Evolutionary conservation across 140 eudicot genomes (phyloP).

Genomic region (Erigeron philadelphicus): DNA sequence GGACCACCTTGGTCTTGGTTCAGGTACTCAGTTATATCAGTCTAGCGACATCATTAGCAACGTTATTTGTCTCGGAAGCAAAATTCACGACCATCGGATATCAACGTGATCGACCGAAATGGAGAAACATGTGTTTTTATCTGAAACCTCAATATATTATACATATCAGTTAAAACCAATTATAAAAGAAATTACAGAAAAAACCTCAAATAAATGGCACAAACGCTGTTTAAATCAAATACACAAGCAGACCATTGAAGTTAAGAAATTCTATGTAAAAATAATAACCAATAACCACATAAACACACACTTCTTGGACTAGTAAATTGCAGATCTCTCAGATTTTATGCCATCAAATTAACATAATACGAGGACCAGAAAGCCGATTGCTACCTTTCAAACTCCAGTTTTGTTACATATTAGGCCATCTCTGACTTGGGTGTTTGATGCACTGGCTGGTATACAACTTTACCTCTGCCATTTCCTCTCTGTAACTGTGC

Average conservation of each 20-base stretch:
- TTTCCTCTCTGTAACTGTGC: constrained; percentile 65
- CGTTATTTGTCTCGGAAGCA: too few species aligned
- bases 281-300: constrained; percentile 25
- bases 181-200: background rate
- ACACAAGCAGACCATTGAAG: constrained; percentile 26
- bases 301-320: constrained; percentile 22
- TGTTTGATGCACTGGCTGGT: background rate
- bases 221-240: constrained; percentile 28
- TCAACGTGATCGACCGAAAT: too few species aligned
- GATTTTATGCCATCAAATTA: constrained; percentile 7
- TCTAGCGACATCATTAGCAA: too few species aligned
- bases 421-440: constrained; percentile 19
- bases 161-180: too few species aligned
- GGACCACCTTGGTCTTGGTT: too few species aligned
- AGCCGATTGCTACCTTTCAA: constrained; percentile 20
- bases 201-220: constrained; percentile 14
- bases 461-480: constrained; percentile 56
- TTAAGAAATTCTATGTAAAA: constrained; percentile 20
- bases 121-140: too few species aligned
- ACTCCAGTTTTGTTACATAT: constrained; percentile 24
- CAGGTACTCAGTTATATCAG: too few species aligned
- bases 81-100: too few species aligned
- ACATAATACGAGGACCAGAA: background rate
- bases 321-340: constrained; percentile 13
- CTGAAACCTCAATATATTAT: background rate